Evolutionary conservation across 257 asterid species (phyloP), one percentile per base, ranked within the genome.

Genomic region (Dorcoceras hygrometricum): DNA sequence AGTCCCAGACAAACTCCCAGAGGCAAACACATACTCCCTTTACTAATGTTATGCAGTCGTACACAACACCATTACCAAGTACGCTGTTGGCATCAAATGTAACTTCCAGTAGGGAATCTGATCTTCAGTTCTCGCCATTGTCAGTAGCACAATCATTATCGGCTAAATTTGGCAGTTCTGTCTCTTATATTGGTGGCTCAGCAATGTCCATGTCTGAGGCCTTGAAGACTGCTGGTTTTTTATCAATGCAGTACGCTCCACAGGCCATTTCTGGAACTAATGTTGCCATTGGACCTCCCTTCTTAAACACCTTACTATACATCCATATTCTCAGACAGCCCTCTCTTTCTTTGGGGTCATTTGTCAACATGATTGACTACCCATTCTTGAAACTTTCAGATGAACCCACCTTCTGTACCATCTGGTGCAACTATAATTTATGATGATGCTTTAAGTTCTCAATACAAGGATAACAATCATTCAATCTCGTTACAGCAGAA

Each of bases 101-200:
- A n/a, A n/a, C n/a, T n/a, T n/a, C n/a, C n/a, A n/a, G n/a, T n/a
- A 85, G 95, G 67, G 99, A 93, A 73, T 56, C 89, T 69, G 99
- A 93, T 73, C 83, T 85, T 63, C 88, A 82, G 67, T 90, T 83
- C 76, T 89, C 93, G 18, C 96, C 73, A 23, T 93, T 88, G 73
- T 79, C 91, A n/a, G 71, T 72, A 23, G 25, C 85, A 22, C 97
- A 90, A 76, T 76, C 96, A 57, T 56, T 82, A 75, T 76, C 90
- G 43, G 28, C 82, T 25, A 88, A 88, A 76, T 88, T 83, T 77
- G 94, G 84, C 57, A 81, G 73, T 70, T 64, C 89, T 12, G 86
- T 57, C 25, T 80, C 98, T 31, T 75, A 89, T 46, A 63, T 83
- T 7, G 74, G 87, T 34, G 86, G 84, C 68, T 79, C 97, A 62